phyloP scores from a whole-genome alignment of 257 asterid species.

The Penstemon barbatus region DNA sequence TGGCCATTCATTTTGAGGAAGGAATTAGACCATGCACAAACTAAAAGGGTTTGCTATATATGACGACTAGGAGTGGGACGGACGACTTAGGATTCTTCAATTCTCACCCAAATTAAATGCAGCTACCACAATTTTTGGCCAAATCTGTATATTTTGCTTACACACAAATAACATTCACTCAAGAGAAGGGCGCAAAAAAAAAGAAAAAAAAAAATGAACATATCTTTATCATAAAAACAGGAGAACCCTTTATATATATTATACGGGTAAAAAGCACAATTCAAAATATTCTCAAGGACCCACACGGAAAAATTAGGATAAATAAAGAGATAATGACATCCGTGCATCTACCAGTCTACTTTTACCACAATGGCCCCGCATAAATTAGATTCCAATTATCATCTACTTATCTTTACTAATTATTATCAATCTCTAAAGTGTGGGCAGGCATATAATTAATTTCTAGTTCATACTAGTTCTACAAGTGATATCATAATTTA shows the following conservation, averaged over 20 bases:
- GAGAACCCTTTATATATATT: too few species aligned
- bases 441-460: not conserved
- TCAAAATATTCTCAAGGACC: slow-evolving; percentile 46
- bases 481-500: too few species aligned
- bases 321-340: slow-evolving; percentile 20
- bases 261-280: not conserved
- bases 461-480: too few species aligned
- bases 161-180: too few species aligned
- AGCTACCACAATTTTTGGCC: not conserved
- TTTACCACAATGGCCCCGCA: not conserved
- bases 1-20: not conserved
- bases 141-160: not conserved
- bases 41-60: too few species aligned
- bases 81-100: too few species aligned
- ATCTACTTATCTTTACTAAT: not conserved
- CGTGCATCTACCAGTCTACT: slow-evolving; percentile 19
- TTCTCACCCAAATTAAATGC: too few species aligned
- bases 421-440: not conserved
- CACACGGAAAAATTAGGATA: slow-evolving; percentile 35
- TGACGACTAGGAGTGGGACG: too few species aligned
- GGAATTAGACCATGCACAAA: too few species aligned
- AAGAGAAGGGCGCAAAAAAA: not conserved
- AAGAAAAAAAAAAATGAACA: not conserved
- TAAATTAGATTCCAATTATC: slow-evolving; percentile 6
- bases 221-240: not conserved